phyloP scores from a whole-genome alignment of 768 basidiomycete genomes.

The Amanita thiersii region DNA sequence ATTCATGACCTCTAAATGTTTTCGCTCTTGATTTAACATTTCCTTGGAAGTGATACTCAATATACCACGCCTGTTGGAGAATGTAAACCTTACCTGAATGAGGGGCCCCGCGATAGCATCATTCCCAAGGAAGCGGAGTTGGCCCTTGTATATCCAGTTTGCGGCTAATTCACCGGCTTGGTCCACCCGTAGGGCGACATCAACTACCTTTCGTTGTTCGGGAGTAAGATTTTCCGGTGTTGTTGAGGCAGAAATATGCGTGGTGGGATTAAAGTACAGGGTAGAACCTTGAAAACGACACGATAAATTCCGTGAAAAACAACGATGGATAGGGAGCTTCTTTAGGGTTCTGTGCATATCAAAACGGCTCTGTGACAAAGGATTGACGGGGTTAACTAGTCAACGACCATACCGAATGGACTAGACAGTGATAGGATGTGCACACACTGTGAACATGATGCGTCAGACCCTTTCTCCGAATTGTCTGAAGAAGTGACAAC shows the following conservation, averaged over 20 bases:
- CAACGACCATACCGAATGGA: too few species aligned
- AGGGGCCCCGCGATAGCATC: constrained; percentile 50
- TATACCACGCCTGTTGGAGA: background rate
- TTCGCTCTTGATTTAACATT: constrained; percentile 97
- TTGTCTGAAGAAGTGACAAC: too few species aligned
- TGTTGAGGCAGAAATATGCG: constrained; percentile 35
- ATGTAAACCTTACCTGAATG: constrained; percentile 54
- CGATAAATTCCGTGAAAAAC: too few species aligned
- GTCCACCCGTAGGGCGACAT: constrained; percentile 79
- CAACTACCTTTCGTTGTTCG: constrained; percentile 41
- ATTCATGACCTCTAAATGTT: constrained; percentile 83
- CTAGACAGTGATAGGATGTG: too few species aligned
- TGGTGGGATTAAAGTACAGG: constrained; percentile 35
- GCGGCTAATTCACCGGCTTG: constrained; percentile 95
- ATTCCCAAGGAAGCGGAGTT: constrained; percentile 62
- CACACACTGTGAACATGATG: too few species aligned
- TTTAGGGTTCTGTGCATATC: background rate
- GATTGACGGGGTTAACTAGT: too few species aligned
- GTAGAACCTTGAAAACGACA: constrained; percentile 34
- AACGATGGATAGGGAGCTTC: background rate
- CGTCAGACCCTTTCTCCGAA: too few species aligned
- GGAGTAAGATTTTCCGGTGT: constrained; percentile 48
- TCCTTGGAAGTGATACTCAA: constrained; percentile 39
- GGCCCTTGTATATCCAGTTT: constrained; percentile 92
- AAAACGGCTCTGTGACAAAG: too few species aligned